These are phyloP conservation scores for Colletotrichum chlorophyti DNA, from an alignment of 2,329 filamentous ascomycete species.

Conservation along the genomic window DNA sequence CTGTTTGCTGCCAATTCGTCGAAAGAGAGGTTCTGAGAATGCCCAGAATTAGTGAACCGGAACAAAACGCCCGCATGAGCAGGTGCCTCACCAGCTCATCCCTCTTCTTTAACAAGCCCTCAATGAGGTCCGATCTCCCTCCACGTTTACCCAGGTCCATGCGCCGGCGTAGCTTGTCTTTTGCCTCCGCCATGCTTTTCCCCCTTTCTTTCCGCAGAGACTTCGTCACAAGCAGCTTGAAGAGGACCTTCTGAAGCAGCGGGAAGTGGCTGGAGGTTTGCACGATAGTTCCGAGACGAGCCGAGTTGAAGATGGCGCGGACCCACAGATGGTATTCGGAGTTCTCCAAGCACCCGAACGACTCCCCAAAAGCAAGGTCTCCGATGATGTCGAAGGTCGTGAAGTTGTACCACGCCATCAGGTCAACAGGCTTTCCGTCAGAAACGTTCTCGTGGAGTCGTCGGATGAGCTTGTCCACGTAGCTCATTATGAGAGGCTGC, in stretches of 20 bases:
- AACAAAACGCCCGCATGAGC: neutral
- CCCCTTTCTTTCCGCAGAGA: neutral
- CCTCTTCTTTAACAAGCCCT: conserved; percentile 25
- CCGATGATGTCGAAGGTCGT: too few relatives aligned
- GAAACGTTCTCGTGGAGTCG: conserved; percentile 23
- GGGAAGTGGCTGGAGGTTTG: conserved; percentile 3
- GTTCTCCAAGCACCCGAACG: conserved; percentile 26
- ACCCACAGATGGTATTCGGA: conserved; percentile 27
- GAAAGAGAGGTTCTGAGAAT: conserved; percentile 35
- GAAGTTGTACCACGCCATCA: conserved; percentile 21
- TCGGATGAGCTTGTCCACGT: conserved; percentile 22
- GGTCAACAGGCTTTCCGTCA: conserved; percentile 10
- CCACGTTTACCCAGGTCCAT: conserved; percentile 18
- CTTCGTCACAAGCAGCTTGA: neutral
- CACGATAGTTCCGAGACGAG: neutral
- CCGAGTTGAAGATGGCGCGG: neutral
- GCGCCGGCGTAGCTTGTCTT: conserved; percentile 13
- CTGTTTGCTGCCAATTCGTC: conserved; percentile 27
- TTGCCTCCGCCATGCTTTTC: neutral
- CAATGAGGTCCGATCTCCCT: conserved; percentile 30
- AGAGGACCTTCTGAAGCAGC: neutral
- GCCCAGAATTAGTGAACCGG: neutral
- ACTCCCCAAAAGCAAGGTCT: conserved; percentile 30
- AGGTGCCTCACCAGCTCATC: conserved; percentile 11
- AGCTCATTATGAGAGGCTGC: conserved; percentile 34